A percentile compares a stretch with the other conserved stretches of the same genome.
These are phyloP conservation scores for Pseudohalonectria lignicola DNA, from an alignment of 2,329 filamentous ascomycete genomes.

Conservation along the genomic window DNA sequence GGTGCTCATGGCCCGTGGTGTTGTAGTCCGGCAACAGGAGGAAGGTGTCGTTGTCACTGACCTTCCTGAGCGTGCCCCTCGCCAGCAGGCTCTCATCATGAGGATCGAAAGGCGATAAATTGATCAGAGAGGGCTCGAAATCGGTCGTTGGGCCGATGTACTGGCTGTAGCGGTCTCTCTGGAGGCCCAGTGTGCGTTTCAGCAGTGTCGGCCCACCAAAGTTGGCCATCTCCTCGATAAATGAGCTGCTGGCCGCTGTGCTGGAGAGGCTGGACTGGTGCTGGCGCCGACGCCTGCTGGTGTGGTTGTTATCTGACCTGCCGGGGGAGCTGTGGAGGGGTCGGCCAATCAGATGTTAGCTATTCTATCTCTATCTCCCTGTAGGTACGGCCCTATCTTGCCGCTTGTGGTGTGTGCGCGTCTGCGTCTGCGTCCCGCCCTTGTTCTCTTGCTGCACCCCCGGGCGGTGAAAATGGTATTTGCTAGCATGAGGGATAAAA, in stretches of 20 bases:
- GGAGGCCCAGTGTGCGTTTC: conserved; percentile 62
- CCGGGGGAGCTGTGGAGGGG: conserved; percentile 40
- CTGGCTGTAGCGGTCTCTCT: conserved; percentile 68
- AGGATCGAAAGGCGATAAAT: conserved; percentile 68
- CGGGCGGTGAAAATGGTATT: too few relatives aligned
- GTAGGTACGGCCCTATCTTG: too few relatives aligned
- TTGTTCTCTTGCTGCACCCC: too few relatives aligned
- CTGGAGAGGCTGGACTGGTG: conserved; percentile 49
- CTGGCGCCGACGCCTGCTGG: conserved; percentile 39
- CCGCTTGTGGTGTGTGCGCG: too few relatives aligned
- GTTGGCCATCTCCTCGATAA: conserved; percentile 61
- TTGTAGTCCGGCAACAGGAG: conserved; percentile 65
- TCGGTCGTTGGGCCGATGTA: conserved; percentile 77
- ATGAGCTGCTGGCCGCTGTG: conserved; percentile 49
- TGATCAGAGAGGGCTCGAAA: conserved; percentile 74
- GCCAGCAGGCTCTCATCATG: conserved; percentile 70
- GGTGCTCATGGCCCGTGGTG: conserved; percentile 62
- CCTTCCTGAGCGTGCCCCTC: conserved; percentile 59
- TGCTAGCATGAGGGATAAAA: too few relatives aligned
- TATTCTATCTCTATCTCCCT: conserved; percentile 10
- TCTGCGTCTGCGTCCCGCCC: too few relatives aligned
- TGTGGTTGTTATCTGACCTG: conserved; percentile 41
- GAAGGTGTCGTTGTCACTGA: conserved; percentile 70
- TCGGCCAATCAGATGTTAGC: conserved; percentile 37
- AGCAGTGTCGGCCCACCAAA: conserved; percentile 55